Evolutionary conservation across 768 basidiomycete species (phyloP).

Genomic region (Neoboletus brunneissimus): DNA sequence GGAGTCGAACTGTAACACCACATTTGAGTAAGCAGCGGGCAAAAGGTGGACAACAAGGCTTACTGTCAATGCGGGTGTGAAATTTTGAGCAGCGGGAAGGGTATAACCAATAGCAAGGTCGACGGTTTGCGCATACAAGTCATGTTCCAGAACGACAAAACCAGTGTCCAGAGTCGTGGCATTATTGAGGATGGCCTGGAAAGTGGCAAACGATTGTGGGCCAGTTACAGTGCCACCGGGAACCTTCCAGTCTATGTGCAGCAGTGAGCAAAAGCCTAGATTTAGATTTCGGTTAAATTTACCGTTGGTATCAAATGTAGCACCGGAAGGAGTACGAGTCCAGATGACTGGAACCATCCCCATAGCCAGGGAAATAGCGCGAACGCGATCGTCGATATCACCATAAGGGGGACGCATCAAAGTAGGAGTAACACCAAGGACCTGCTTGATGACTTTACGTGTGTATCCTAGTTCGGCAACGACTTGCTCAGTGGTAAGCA

Average conservation of each 20-base stretch:
- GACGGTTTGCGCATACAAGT: slow-evolving; percentile 80
- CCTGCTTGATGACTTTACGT: slow-evolving; percentile 74
- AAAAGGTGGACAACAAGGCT: slow-evolving; percentile 12
- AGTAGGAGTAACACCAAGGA: slow-evolving; percentile 73
- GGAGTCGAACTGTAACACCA: slow-evolving; percentile 51
- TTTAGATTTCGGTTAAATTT: slow-evolving; percentile 4
- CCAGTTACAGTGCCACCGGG: slow-evolving; percentile 71
- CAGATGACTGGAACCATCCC: slow-evolving; percentile 89
- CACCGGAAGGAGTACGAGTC: slow-evolving; percentile 59
- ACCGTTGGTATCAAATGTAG: slow-evolving; percentile 74
- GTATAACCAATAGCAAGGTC: slow-evolving; percentile 89
- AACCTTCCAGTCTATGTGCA: slow-evolving; percentile 75
- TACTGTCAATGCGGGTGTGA: slow-evolving; percentile 65
- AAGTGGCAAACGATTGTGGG: slow-evolving; percentile 61
- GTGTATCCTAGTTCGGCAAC: slow-evolving; percentile 96
- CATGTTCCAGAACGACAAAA: slow-evolving; percentile 89
- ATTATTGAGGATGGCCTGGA: slow-evolving; percentile 70
- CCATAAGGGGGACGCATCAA: slow-evolving; percentile 82
- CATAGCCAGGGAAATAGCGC: slow-evolving; percentile 88
- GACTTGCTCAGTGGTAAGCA: slow-evolving; percentile 74
- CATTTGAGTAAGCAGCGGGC: neutral
- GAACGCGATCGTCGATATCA: slow-evolving; percentile 91
- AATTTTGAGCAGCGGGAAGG: slow-evolving; percentile 67
- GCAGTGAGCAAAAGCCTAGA: slow-evolving; percentile 7
- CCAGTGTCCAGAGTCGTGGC: slow-evolving; percentile 60